phyloP scores from a whole-genome alignment of 768 basidiomycete species.

The Lyophyllum semitale region DNA sequence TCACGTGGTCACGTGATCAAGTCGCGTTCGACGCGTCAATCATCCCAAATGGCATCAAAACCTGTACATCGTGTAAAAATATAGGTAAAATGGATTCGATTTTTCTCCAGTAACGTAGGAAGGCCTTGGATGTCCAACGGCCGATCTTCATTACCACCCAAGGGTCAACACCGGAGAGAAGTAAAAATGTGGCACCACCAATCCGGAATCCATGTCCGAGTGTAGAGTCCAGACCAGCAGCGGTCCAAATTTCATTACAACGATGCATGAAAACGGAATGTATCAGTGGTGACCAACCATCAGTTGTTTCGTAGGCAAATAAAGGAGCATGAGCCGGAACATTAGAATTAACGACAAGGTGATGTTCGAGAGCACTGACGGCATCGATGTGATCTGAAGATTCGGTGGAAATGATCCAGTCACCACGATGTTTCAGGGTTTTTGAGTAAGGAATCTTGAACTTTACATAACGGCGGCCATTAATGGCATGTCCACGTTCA shows the following conservation, averaged over 20 bases:
- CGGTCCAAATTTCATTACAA: not conserved
- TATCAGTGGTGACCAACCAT: not conserved
- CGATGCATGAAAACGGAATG: not conserved
- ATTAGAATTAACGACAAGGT: conserved; percentile 17
- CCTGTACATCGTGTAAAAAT: no score
- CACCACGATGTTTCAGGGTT: not conserved
- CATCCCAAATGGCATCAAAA: no score
- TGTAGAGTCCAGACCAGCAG: not conserved
- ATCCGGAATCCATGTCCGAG: not conserved
- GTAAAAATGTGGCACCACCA: conserved; percentile 30
- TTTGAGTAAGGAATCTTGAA: conserved; percentile 7
- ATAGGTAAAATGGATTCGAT: no score
- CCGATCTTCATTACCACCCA: conserved; percentile 32
- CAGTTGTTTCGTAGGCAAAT: conserved; percentile 12
- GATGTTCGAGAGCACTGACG: conserved; percentile 18
- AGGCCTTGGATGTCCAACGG: conserved; percentile 34
- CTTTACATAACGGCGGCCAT: not conserved
- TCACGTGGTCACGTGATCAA: no score
- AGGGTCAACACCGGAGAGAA: conserved; percentile 29
- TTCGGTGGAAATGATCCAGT: not conserved
- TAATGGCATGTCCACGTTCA: not conserved
- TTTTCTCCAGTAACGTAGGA: conserved; percentile 32
- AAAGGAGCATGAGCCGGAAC: conserved; percentile 13
- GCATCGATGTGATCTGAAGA: conserved; percentile 3
- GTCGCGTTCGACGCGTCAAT: no score